Base-by-base conservation (phyloP, 2,329 filamentous ascomycete genomes). In the Diaporthe capsici region DNA sequence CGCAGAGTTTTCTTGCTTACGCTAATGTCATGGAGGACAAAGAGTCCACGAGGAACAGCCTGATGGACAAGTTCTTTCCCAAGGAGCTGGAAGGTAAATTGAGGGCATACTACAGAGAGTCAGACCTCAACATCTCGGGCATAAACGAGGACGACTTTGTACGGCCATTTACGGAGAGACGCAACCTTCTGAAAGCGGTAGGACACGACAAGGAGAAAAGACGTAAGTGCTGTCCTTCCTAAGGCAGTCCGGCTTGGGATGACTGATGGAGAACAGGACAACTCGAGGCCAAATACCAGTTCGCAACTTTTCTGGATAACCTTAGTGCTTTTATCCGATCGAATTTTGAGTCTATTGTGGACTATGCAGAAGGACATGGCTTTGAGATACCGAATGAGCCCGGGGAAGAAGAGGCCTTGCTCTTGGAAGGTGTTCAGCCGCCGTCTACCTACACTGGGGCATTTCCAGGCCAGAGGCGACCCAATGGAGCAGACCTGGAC, bases 61-160 rank as follows among this genome's bases (percentile, higher is more conserved):
- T 88, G 25, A 81, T 93, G 22, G 87, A 88, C 15, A 88, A 91
- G 72, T 86, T 90, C 4, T 87, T 94, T 49, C 86, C 88, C 9
- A 84, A 88, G 12, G 86, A 93, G 6, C 82, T 94, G 3, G 87
- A 93, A 37, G 85, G 86, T 15, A 84, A 84, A 60, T 79, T 89
- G 63, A 85, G 76, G 58, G 83, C 91, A 12, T 84, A 86, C 31
- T 89, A 92, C 79, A 90, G 70, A 31, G 75, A 76, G 25, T 76
- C 75, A 15, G 75, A 75, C 25, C 73, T 76, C n/a, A 73, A 90
- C 79, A 51, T 73, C 37, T 65, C 58, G 34, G 65, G 65, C 28
- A 86, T 88, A 76, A 82, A 84, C 15, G 90, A 91, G 76, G 88
- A 90, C 75, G 80, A 81, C 22, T 84, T 86, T 12, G 86, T 90